Percentiles rank a stretch among this genome's conserved stretches.
Conservation (phyloP, 306 rosid genomes). For the Rosa rugosa region DNA sequence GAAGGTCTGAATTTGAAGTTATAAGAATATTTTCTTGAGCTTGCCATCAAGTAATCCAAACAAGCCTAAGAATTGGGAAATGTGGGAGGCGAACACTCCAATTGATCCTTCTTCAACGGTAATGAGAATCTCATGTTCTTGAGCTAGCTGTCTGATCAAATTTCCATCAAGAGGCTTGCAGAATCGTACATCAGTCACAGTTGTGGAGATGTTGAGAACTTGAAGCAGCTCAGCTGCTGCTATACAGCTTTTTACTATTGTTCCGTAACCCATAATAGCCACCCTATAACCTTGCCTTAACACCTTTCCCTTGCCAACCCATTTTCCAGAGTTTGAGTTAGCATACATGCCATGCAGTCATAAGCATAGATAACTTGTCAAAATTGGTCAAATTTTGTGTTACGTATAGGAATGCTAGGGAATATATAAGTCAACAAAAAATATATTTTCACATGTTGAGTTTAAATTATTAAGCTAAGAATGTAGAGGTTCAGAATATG, state of each 20-base stretch:
- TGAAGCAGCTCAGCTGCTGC: slow-evolving; percentile 50
- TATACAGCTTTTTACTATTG: slow-evolving; percentile 46
- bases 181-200: slow-evolving; percentile 67
- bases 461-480: too few species aligned
- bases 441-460: too few species aligned
- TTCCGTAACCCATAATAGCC: slow-evolving; percentile 72
- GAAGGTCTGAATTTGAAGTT: not conserved
- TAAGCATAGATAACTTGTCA: not conserved
- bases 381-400: not conserved
- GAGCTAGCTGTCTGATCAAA: slow-evolving; percentile 48
- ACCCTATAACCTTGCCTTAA: slow-evolving; percentile 39
- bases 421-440: too few species aligned
- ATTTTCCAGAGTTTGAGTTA: slow-evolving; percentile 7
- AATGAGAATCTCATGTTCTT: slow-evolving; percentile 53
- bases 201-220: slow-evolving; percentile 37
- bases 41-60: slow-evolving; percentile 60
- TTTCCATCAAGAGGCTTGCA: slow-evolving; percentile 65
- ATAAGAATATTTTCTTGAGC: slow-evolving; percentile 42
- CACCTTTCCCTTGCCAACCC: slow-evolving; percentile 57
- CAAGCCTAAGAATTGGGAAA: slow-evolving; percentile 53
- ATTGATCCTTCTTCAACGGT: slow-evolving; percentile 72
- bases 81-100: slow-evolving; percentile 75
- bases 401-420: too few species aligned
- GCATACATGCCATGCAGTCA: not conserved
- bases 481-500: too few species aligned